Percentiles rank a stretch among this genome's conserved stretches.
Conservation (phyloP, 179 eudicot species). For the Amaranthus tricolor region DNA sequence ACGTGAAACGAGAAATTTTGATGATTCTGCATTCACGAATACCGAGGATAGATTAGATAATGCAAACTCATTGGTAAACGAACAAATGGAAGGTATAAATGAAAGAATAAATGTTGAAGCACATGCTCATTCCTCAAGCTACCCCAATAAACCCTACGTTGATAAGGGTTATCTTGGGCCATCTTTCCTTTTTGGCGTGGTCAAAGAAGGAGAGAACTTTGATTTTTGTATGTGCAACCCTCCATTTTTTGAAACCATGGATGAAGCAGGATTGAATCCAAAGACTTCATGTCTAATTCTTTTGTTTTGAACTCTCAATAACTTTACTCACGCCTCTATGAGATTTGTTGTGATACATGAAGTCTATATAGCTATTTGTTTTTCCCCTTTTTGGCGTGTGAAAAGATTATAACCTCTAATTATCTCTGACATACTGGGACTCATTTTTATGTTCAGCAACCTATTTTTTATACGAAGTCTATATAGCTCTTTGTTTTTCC, state of each 20-base stretch:
- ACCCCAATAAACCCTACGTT: slow-evolving; percentile 19
- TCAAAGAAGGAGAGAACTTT: slow-evolving; percentile 73
- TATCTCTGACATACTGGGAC: no score
- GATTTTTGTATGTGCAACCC: slow-evolving; percentile 99
- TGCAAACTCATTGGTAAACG: slow-evolving; percentile 3
- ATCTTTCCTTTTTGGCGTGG: slow-evolving; percentile 66
- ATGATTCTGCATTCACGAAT: slow-evolving; percentile 12
- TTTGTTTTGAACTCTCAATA: background rate
- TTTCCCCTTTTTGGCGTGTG: no score
- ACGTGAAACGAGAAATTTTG: slow-evolving; percentile 15
- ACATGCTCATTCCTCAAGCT: slow-evolving; percentile 16
- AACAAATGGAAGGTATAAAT: slow-evolving; percentile 13
- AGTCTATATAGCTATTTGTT: no score
- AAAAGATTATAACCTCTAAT: no score
- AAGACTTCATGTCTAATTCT: slow-evolving; percentile 54
- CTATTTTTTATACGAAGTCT: background rate
- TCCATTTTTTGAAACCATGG: slow-evolving; percentile 91
- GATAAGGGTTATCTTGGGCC: slow-evolving; percentile 52
- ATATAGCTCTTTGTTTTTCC: background rate
- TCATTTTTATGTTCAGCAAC: no score
- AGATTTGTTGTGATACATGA: no score
- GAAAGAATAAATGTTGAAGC: slow-evolving; percentile 19
- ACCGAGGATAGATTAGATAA: slow-evolving; percentile 20
- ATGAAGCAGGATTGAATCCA: slow-evolving; percentile 86
- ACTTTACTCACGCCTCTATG: background rate